Evolutionary conservation across 2,329 filamentous ascomycete species (phyloP).

Genomic region (Aspergillus ruber): DNA sequence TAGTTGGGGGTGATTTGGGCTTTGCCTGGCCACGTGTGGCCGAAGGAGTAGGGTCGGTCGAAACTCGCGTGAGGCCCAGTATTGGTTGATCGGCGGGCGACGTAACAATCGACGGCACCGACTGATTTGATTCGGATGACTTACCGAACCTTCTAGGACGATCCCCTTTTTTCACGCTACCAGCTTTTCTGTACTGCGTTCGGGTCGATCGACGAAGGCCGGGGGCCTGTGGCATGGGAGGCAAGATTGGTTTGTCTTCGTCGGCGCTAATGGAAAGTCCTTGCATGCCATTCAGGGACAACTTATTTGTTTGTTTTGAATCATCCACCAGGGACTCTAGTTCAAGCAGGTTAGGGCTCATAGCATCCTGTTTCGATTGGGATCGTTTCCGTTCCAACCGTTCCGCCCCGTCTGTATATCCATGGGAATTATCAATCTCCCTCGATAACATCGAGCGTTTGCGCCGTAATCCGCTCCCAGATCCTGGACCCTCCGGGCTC

Average conservation of each 20-base stretch:
- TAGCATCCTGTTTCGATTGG: slow-evolving; percentile 45
- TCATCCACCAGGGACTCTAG: slow-evolving; percentile 80
- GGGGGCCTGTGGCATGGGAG: slow-evolving; percentile 64
- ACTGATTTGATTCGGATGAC: slow-evolving; percentile 56
- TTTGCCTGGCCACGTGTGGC: slow-evolving; percentile 41
- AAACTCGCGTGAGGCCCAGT: slow-evolving; percentile 27
- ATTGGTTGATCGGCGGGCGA: slow-evolving; percentile 29
- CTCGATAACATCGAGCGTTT: slow-evolving; percentile 95
- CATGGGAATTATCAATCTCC: slow-evolving; percentile 72
- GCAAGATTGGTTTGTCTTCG: slow-evolving; percentile 82
- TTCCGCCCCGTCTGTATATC: slow-evolving; percentile 79
- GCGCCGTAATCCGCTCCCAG: slow-evolving; percentile 59
- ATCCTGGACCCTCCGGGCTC: slow-evolving; percentile 49
- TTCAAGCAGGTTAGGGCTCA: slow-evolving; percentile 60
- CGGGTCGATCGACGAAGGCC: slow-evolving; percentile 83
- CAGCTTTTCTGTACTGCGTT: slow-evolving; percentile 76
- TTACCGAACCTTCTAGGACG: slow-evolving; percentile 62
- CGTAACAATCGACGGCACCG: slow-evolving; percentile 33
- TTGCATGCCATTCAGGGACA: slow-evolving; percentile 37
- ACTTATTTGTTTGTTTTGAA: slow-evolving; percentile 61
- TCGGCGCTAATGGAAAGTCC: slow-evolving; percentile 38
- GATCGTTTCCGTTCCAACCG: slow-evolving; percentile 69
- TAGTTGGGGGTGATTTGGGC: slow-evolving; percentile 24
- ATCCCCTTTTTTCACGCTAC: slow-evolving; percentile 75
- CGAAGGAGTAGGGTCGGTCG: slow-evolving; percentile 30